Conservation (phyloP, 148 eudicot species). For the Arbutus unedo region DNA sequence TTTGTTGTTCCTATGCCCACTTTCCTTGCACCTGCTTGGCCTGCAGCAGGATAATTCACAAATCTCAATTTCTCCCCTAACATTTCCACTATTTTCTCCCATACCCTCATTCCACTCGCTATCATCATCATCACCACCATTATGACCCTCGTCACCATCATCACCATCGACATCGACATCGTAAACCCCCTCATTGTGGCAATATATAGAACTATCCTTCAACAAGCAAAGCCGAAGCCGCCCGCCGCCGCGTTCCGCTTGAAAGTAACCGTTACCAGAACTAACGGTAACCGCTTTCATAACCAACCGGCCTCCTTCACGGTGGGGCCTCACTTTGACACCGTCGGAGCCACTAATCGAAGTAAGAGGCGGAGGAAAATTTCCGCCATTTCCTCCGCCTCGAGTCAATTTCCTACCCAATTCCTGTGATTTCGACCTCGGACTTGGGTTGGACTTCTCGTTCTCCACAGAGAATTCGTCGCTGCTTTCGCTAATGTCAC, state of each 20-base stretch:
- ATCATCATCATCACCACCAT: not conserved
- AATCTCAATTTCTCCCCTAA: not conserved
- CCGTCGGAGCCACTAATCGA: conserved; percentile 50
- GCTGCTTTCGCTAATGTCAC: conserved; percentile 26
- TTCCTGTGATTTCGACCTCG: conserved; percentile 18
- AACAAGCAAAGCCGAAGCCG: conserved; percentile 45
- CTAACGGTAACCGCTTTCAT: conserved; percentile 44
- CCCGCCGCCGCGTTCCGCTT: conserved; percentile 54
- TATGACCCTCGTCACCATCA: too few relatives aligned
- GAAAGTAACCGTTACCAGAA: conserved; percentile 28
- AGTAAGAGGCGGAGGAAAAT: conserved; percentile 76
- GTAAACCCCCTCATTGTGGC: not conserved
- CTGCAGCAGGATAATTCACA: not conserved
- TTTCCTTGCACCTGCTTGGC: not conserved
- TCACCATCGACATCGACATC: not conserved
- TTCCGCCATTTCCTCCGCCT: not conserved
- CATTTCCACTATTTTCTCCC: not conserved
- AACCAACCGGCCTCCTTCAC: conserved; percentile 65
- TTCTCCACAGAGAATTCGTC: conserved; percentile 33
- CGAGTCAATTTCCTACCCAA: conserved; percentile 15
- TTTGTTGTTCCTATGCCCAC: not conserved
- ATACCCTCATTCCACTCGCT: not conserved
- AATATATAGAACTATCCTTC: conserved; percentile 8
- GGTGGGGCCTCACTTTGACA: conserved; percentile 41
- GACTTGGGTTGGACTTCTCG: conserved; percentile 10